Evolutionary conservation across 768 basidiomycete species (phyloP).

Genomic region (Lactifluus rugatus): DNA sequence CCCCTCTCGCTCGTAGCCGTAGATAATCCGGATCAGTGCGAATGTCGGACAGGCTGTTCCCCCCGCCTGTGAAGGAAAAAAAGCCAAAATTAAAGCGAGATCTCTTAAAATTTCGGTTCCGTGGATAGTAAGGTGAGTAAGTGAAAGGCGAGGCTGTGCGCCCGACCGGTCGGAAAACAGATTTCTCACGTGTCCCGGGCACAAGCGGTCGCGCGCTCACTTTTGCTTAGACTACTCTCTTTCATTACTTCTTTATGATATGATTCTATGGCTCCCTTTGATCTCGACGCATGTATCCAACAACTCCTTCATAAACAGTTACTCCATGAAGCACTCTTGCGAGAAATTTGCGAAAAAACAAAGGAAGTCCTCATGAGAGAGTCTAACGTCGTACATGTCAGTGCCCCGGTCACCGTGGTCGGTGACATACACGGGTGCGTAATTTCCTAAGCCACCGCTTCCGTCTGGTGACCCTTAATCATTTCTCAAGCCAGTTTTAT

Average conservation of each 20-base stretch:
- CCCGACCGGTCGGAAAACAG: not conserved
- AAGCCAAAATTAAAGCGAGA: no score
- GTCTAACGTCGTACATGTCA: conserved; percentile 96
- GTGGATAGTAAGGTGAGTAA: no score
- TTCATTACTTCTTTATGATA: no score
- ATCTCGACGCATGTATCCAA: conserved; percentile 93
- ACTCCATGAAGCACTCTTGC: conserved; percentile 84
- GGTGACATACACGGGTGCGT: conserved; percentile 98
- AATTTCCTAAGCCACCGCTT: conserved; percentile 14
- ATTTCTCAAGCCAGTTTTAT: conserved; percentile 83
- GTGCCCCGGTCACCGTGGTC: conserved; percentile 94
- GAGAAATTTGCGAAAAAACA: conserved; percentile 99
- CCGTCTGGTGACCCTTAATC: conserved; percentile 28
- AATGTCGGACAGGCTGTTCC: no score
- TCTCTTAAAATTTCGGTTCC: no score
- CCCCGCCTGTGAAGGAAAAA: no score
- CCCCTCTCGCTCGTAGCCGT: no score
- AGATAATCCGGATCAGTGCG: not conserved
- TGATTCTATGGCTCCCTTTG: conserved; percentile 65
- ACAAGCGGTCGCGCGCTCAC: no score
- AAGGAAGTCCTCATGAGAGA: conserved; percentile 99
- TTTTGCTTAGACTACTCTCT: no score
- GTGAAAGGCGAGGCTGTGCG: no score
- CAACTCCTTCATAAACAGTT: conserved; percentile 88
- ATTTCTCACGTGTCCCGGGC: no score